Evolutionary conservation across 331 rosid genomes (phyloP), one percentile per base, ranked within the genome.

Genomic region (Malus hybrid): DNA sequence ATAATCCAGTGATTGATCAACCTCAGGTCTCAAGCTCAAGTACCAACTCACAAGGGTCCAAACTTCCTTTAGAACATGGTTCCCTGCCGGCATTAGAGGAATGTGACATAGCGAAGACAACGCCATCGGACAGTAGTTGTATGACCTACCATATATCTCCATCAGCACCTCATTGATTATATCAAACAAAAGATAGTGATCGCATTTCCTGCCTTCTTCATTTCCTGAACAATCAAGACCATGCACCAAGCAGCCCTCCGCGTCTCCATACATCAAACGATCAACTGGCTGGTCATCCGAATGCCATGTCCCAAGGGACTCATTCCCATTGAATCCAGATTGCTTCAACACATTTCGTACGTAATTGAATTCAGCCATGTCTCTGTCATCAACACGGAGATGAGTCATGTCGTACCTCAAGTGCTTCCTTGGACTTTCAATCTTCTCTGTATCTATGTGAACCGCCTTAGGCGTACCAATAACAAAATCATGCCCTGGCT

Each of bases 311-410:
- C 83, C 87, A 3, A 69, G 80, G 36, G 81, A 70, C 6, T 77
- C 84, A 42, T 52, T 71, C 27, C 81, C 73, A 32, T 79, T 80
- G 68, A 90, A 82, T 10, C 96, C 95, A 0, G 93, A 90, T 7
- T 86, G 66, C 65, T 93, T 89, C 69, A 93, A 70, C n/a, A 93
- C 89, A 67, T 86, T 89, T 65, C 76, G 86, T 64, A 93, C 98
- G 56, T 87, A 93, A 65, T 86, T 82, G 36, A 87, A 93, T 65
- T 89, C 89, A 13, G 80, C 87, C 83, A 66, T 71, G 65, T 80
- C 76, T 46, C 56, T 82, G 72, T 63, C 70, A 60, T 80, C 79
- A 59, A 85, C 85, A 75, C 80, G 77, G 60, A 83, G 61, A 32
- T 59, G n/a, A 44, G 80, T 73, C 46, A 74, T 73, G 66, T 80